phyloP scores from a whole-genome alignment of 2,329 filamentous ascomycete species.

The Penicillium janthinellum region DNA sequence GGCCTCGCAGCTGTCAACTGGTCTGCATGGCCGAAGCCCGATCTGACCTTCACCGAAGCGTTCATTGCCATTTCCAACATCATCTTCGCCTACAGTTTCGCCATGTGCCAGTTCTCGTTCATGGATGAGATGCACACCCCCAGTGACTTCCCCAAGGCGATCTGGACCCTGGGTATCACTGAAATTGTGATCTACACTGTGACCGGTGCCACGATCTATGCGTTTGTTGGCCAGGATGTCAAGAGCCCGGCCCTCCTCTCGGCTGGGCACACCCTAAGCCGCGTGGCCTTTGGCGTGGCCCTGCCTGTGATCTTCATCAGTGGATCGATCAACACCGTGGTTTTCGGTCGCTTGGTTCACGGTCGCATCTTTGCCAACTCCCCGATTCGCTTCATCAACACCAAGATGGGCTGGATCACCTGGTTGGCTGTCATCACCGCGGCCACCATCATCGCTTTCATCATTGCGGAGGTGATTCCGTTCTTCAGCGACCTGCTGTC shows the following conservation, averaged over 20 bases:
- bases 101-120: conserved; percentile 42
- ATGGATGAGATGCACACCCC: conserved; percentile 41
- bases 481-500: conserved; percentile 70
- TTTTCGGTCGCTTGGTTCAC: conserved; percentile 36
- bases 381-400: conserved; percentile 38
- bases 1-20: conserved; percentile 31
- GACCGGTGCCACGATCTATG: conserved; percentile 34
- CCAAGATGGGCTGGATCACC: conserved; percentile 37
- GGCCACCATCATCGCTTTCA: conserved; percentile 78
- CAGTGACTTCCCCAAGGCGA: conserved; percentile 39
- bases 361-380: conserved; percentile 35
- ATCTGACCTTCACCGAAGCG: conserved; percentile 30
- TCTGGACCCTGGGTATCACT: conserved; percentile 40
- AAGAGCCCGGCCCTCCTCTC: conserved; percentile 35
- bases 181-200: conserved; percentile 39
- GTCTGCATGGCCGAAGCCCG: conserved; percentile 28
- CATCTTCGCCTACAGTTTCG: conserved; percentile 47
- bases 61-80: conserved; percentile 39
- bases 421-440: conserved; percentile 33
- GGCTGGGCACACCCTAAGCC: conserved; percentile 29
- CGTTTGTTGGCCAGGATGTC: conserved; percentile 35
- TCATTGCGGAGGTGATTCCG: conserved; percentile 81
- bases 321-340: conserved; percentile 38
- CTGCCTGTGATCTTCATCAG: conserved; percentile 39
- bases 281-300: conserved; percentile 35